Evolutionary conservation across 2,329 filamentous ascomycete genomes (phyloP).

Genomic region (Sporothrix schenckii): DNA sequence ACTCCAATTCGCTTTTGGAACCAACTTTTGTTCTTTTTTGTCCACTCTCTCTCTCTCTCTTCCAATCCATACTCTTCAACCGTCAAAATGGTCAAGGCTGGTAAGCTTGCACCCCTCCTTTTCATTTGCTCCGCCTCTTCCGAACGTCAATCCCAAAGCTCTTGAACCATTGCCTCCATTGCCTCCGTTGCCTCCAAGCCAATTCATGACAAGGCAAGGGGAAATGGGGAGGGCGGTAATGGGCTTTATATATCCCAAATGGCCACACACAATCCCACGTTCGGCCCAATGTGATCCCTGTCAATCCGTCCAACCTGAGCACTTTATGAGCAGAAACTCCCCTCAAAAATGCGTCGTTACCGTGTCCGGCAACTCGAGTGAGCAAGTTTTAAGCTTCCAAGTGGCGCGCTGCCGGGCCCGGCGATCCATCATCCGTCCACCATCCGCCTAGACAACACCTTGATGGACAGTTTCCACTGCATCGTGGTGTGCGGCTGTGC

Average conservation of each 20-base stretch:
- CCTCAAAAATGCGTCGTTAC: conserved; percentile 6
- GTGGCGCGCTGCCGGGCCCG: conserved; percentile 27
- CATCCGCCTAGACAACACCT: conserved; percentile 39
- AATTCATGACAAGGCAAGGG: background rate
- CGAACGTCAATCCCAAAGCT: conserved; percentile 5
- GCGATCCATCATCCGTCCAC: conserved; percentile 38
- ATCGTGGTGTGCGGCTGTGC: background rate
- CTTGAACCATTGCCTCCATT: conserved; percentile 6
- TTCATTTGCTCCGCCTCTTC: background rate
- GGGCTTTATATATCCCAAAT: conserved; percentile 22
- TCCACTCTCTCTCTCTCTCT: no score
- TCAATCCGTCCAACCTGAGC: conserved; percentile 6
- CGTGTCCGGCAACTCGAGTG: conserved; percentile 28
- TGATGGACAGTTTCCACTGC: conserved; percentile 44
- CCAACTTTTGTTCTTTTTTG: conserved; percentile 1
- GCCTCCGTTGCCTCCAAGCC: background rate
- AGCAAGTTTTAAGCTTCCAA: conserved; percentile 32
- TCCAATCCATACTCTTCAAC: conserved; percentile 40
- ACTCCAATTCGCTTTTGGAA: background rate
- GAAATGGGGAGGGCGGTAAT: background rate
- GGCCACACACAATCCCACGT: background rate
- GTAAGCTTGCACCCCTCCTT: conserved; percentile 55
- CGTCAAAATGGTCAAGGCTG: conserved; percentile 98
- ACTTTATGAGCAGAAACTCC: background rate
- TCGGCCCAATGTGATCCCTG: background rate